Evolutionary conservation across 2,329 filamentous ascomycete genomes (phyloP).

Genomic region (Ophiosphaerella narmari): DNA sequence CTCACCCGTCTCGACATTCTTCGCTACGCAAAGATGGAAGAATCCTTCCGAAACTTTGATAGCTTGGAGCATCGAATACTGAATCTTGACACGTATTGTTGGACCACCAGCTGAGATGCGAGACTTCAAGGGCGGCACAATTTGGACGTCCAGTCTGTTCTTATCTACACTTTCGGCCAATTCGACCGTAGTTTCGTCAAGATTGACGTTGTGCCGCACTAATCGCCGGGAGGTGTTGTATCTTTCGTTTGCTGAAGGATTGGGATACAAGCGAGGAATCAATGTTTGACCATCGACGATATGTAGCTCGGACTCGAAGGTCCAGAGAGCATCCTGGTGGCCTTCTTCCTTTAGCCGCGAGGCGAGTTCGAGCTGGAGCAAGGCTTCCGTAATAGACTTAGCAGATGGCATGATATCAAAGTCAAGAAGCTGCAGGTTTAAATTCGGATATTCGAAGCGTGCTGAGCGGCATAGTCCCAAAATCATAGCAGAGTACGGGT

Average conservation of each 20-base stretch:
- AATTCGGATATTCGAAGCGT: slow-evolving; percentile 4
- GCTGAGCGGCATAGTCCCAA: slow-evolving; percentile 5
- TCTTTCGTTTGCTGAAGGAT: slow-evolving; percentile 15
- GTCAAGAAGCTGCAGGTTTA: slow-evolving; percentile 8
- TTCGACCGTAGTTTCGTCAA: slow-evolving; percentile 1
- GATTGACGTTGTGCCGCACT: slow-evolving; percentile 6
- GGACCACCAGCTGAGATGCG: not conserved
- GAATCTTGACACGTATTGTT: slow-evolving; percentile 3
- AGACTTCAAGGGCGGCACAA: slow-evolving; percentile 1
- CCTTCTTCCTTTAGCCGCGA: slow-evolving; percentile 1
- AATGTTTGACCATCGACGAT: not conserved
- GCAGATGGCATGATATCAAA: slow-evolving; percentile 8
- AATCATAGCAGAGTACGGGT: slow-evolving; percentile 9
- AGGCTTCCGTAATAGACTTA: slow-evolving; percentile 2
- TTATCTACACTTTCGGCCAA: slow-evolving; percentile 1
- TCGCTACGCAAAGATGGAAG: slow-evolving; percentile 6
- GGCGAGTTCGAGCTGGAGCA: slow-evolving; percentile 5
- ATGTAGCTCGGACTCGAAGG: slow-evolving; percentile 10
- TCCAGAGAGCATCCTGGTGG: slow-evolving; percentile 1
- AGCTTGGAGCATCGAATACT: slow-evolving; percentile 8
- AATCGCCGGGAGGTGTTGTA: slow-evolving; percentile 23
- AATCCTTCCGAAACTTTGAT: slow-evolving; percentile 6
- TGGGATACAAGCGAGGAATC: slow-evolving; percentile 9
- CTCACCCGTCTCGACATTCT: slow-evolving; percentile 4
- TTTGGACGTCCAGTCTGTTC: not conserved